Percentiles rank a stretch among this genome's conserved stretches.
Evolutionary conservation across 805 yeast genomes (phyloP).

Genomic region (Spathaspora passalidarum): DNA sequence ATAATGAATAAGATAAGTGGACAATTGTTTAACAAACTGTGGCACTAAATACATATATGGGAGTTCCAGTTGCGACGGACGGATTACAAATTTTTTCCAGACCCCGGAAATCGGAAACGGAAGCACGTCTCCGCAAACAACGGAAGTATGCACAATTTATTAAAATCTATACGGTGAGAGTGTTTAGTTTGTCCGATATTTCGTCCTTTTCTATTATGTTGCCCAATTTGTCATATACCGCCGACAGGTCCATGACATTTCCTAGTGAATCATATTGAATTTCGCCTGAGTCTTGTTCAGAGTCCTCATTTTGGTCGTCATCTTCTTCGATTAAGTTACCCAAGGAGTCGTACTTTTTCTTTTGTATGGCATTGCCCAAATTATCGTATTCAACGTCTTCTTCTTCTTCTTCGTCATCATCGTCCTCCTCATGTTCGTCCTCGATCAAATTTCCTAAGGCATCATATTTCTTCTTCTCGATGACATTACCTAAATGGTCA

Average conservation of each 20-base stretch:
- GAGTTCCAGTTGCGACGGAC: no score
- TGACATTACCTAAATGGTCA: conserved; percentile 18
- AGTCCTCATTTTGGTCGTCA: conserved; percentile 6
- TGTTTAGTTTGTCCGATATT: not conserved
- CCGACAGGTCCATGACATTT: conserved; percentile 13
- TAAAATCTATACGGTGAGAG: not conserved
- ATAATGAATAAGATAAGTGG: not conserved
- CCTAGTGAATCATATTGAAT: conserved; percentile 20
- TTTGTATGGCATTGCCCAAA: conserved; percentile 17
- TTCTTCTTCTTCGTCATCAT: conserved; percentile 7
- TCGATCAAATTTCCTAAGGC: conserved; percentile 9
- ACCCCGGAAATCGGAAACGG: no score
- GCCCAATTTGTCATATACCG: conserved; percentile 21
- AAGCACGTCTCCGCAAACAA: no score
- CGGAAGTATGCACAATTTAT: not conserved
- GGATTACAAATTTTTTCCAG: no score
- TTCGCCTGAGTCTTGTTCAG: conserved; percentile 7
- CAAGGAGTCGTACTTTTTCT: conserved; percentile 1
- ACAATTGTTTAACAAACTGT: no score
- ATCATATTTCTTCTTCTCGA: conserved; percentile 8
- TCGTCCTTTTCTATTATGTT: conserved; percentile 13
- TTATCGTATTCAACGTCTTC: conserved; percentile 16
- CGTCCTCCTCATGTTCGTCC: conserved; percentile 12
- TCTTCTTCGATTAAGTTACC: conserved; percentile 11
- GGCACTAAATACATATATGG: no score